Conservation (phyloP, 2,329 filamentous ascomycete genomes). For the Sporothrix dimorphospora region DNA sequence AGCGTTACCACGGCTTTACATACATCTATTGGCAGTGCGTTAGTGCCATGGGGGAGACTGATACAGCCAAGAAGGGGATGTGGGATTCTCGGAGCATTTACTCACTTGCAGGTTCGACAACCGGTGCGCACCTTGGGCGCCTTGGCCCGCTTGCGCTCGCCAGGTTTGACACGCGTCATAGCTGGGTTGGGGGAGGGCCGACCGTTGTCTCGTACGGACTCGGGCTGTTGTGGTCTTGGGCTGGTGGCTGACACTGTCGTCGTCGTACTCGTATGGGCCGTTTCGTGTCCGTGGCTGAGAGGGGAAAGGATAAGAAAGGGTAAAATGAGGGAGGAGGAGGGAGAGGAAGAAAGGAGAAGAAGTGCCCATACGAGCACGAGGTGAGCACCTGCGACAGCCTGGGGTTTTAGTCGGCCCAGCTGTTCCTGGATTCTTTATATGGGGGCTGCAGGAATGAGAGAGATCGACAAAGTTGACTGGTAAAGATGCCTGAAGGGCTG, state of each 20-base stretch:
- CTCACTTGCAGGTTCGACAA: conserved; percentile 32
- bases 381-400: neutral
- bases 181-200: neutral
- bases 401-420: neutral
- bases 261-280: conserved; percentile 1
- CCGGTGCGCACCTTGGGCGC: conserved; percentile 32
- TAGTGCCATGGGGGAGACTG: neutral
- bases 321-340: neutral
- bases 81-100: no score
- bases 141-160: conserved; percentile 29
- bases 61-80: neutral
- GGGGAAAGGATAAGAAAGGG: neutral
- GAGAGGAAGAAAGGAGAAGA: neutral
- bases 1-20: conserved; percentile 2
- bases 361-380: conserved; percentile 22
- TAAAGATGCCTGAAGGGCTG: neutral
- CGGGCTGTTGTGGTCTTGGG: neutral
- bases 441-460: neutral
- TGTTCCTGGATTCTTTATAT: neutral
- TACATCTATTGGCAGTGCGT: conserved; percentile 12
- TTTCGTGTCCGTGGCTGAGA: neutral
- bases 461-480: no score
- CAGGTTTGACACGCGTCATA: conserved; percentile 32
- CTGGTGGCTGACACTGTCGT: neutral
- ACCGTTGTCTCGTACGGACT: neutral